Evolutionary conservation across 345 rosid species (phyloP), one percentile per base, ranked within the genome.

Genomic region (Angophora floribunda): DNA sequence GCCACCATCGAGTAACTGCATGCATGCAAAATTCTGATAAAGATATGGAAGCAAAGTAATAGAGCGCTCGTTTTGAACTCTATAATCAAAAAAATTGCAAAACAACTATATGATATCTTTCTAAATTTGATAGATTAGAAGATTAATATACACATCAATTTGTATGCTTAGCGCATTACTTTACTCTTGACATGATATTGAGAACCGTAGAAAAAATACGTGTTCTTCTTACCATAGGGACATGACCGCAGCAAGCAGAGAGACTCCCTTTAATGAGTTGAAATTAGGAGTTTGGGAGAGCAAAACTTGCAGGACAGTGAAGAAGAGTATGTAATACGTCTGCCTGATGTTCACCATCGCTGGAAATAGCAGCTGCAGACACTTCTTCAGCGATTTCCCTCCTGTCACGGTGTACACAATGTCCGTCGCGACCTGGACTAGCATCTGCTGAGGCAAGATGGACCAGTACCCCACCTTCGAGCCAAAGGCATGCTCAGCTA

Each of bases 401-500:
- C 96, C 97, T 0, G 97, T 96, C 44, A 96, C 97, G 94, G 93
- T 96, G 86, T 95, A 96, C 86, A 96, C 95, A 59, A 96, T 93
- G 89, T 92, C 91, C 49, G 93, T 93, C 28, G 96, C 95, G 22
- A 95, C 92, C 89, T 96, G 94, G 52, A 91, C 92, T 45, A 95
- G 90, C 22, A 93, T 89, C 87, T 96, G 98, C 87, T 95, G 97
- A 41, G 98, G 98, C 85, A 94, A 95, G 51, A 96, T 93, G 13
- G 95, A 92, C 52, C 94, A 96, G 24, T 94, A 94, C 10, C 97
- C 97, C 1, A 94, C 94, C 88, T 95, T 95, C 45, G 94, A 92
- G 1, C 98, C 98, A 50, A 96, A 95, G 52, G 96, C 98, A 6
- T 94, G 86, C 89, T 95, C 94, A 24, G 96, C 97, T n/a, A 95